Base-by-base conservation (phyloP, 169 alveolate genomes). In the Plasmodium coatneyi region DNA sequence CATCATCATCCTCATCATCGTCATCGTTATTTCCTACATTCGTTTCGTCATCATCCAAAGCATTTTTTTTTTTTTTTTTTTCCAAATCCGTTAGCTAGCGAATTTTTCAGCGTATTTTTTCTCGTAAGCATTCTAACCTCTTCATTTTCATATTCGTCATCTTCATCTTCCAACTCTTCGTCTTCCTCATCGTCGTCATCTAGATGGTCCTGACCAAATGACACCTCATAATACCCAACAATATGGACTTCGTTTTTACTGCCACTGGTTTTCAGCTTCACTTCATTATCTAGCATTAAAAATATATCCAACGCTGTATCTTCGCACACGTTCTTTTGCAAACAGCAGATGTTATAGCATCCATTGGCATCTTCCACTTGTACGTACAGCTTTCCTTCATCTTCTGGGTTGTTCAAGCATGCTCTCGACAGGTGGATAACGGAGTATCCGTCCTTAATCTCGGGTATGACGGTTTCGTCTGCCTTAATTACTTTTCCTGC, bases 211-310 rank as follows among this genome's bases (percentile, higher is more conserved):
- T 97, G 98, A 9, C 96, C 98, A 93, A 96, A 95, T 74, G 96
- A 97, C 9, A 98, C 98, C 90, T 97, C 99, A 92, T 96, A 97
- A 87, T 96, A 97, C 9, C 99, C 99, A 49, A 97, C 95, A 52
- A 97, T 89, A 93, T 97, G 98, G 5, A 97, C 99, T 84, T 97
- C 98, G 95, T 97, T 97, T 91, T 93, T 94, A 52, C 98, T 98
- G 5, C 98, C 98, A 95, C 96, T 97, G 0, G 97, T 93, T 60
- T 97, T 92, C 39, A 97, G 82, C 82, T 96, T 95, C 34, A 97
- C 90, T 72, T 96, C 98, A 49, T 97, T 95, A 30, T 84, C 93
- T 32, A 98, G 92, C 71, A 98, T 96, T 82, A 97, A 93, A 94
- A 97, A 97, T n/a, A 97, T 82, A 83, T 97, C 99, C 71, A 97